phyloP scores from a whole-genome alignment of 306 rosid species.

The Cajanus cajan region DNA sequence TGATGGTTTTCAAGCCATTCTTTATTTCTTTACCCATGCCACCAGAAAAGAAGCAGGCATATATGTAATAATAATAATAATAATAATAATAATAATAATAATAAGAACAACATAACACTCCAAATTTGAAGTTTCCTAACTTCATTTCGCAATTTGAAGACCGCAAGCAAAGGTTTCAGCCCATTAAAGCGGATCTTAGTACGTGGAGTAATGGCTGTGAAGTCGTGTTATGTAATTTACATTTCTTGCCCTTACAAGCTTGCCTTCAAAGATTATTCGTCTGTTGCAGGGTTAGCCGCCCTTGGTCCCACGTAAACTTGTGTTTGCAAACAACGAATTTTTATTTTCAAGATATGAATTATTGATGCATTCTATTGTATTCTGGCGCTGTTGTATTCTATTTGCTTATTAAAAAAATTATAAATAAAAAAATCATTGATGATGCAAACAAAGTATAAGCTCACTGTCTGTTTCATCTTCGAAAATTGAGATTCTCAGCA shows the following conservation, averaged over 20 bases:
- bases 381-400: too few relatives aligned
- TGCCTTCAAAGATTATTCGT: conserved; percentile 25
- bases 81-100: neutral
- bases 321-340: neutral
- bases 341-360: neutral
- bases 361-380: too few relatives aligned
- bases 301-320: neutral
- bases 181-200: neutral
- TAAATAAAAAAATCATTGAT: too few relatives aligned
- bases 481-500: neutral
- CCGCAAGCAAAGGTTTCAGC: conserved; percentile 15
- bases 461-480: neutral
- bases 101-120: neutral
- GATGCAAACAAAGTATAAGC: neutral
- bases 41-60: neutral
- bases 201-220: conserved; percentile 17
- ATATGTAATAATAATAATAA: neutral
- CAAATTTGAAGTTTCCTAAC: neutral
- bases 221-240: neutral
- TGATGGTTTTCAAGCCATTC: conserved; percentile 11
- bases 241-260: neutral
- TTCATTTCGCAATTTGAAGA: neutral
- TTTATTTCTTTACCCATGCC: neutral
- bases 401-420: too few relatives aligned
- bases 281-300: neutral